These are phyloP conservation scores for Fusarium piperis DNA, from an alignment of 2,329 filamentous ascomycete genomes.

Conservation along the genomic window DNA sequence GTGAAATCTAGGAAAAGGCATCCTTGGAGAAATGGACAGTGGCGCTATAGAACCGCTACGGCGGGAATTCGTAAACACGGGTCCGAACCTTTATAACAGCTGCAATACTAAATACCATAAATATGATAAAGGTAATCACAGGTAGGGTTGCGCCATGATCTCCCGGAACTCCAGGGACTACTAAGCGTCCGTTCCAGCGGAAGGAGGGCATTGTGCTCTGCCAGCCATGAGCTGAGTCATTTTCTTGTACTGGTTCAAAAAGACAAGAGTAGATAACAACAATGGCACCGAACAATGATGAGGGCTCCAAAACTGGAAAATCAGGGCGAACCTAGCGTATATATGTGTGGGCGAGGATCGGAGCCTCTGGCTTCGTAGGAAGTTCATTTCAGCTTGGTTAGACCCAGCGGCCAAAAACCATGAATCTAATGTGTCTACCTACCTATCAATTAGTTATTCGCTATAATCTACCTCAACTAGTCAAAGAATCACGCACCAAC, in stretches of 20 bases:
- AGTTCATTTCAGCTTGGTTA: slow-evolving; percentile 24
- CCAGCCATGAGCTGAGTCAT: slow-evolving; percentile 29
- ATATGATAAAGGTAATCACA: slow-evolving; percentile 45
- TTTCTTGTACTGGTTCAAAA: neutral
- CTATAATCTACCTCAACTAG: neutral
- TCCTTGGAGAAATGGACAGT: slow-evolving; percentile 45
- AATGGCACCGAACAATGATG: slow-evolving; percentile 29
- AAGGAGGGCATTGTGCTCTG: slow-evolving; percentile 27
- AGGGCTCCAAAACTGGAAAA: slow-evolving; percentile 32
- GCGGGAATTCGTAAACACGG: slow-evolving; percentile 47
- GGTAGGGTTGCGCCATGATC: slow-evolving; percentile 27
- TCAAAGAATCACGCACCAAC: neutral
- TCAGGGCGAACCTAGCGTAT: slow-evolving; percentile 37
- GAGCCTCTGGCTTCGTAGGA: slow-evolving; percentile 32
- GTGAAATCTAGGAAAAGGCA: slow-evolving; percentile 47
- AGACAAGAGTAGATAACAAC: slow-evolving; percentile 35
- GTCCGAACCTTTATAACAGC: slow-evolving; percentile 47
- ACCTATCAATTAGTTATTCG: neutral
- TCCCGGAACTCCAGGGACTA: neutral
- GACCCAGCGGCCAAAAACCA: too few relatives aligned
- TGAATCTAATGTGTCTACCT: too few relatives aligned
- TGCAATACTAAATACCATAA: slow-evolving; percentile 49
- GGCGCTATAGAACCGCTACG: slow-evolving; percentile 46
- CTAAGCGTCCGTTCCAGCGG: slow-evolving; percentile 33
- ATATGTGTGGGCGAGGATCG: slow-evolving; percentile 32